Evolutionary conservation across 768 basidiomycete species (phyloP).

Genomic region (Gymnopilus dilepis): DNA sequence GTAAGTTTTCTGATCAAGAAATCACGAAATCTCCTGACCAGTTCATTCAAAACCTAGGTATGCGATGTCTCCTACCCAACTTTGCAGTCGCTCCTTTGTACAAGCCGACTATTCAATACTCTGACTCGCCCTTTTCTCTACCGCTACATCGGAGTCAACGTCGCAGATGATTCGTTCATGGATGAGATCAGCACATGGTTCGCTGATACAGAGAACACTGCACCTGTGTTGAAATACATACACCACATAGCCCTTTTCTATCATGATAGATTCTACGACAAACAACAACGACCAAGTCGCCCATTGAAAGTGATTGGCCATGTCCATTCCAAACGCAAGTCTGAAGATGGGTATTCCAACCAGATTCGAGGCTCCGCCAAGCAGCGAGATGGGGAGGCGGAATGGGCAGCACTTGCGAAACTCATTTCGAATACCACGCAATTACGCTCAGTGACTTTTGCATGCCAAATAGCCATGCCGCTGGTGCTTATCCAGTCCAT

Average conservation of each 20-base stretch:
- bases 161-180: neutral
- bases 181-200: neutral
- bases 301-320: too few species aligned
- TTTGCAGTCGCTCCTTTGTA: neutral
- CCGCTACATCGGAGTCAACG: neutral
- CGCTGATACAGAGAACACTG: too few species aligned
- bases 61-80: neutral
- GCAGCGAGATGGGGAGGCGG: neutral
- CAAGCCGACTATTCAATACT: neutral
- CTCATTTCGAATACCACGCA: neutral
- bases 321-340: too few species aligned
- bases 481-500: neutral
- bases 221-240: too few species aligned
- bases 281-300: too few species aligned
- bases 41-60: neutral
- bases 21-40: too few species aligned
- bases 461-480: neutral
- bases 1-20: too few species aligned
- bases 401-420: neutral
- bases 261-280: too few species aligned
- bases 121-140: neutral
- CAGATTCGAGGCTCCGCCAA: slow-evolving; percentile 1
- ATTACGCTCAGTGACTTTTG: neutral
- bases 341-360: slow-evolving; percentile 10
- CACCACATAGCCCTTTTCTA: too few species aligned